Evolutionary conservation across 805 yeast genomes (phyloP), one percentile per base, ranked within the genome.

Genomic region (Komagataella phaffii): DNA sequence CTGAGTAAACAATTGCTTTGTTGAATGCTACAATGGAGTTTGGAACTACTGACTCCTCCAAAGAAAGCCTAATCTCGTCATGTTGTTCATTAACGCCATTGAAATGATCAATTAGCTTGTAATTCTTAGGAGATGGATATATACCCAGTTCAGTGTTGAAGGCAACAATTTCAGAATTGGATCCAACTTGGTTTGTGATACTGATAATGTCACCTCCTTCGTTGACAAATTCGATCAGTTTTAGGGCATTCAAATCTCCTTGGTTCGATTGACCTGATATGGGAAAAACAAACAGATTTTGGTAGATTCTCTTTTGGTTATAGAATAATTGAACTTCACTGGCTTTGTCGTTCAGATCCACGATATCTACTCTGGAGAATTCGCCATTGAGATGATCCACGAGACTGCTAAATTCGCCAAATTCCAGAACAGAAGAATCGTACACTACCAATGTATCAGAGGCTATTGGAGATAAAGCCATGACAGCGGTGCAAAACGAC

Each of bases 91-190:
- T 59, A 17, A 58, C 65, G 24, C 59, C 58, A 53, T 65, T 62
- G 68, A 88, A 88, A 64, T 85, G 83, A 64, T 89, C 96, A 6
- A 74, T 64, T 47, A 84, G 68, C 51, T 70, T 64, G 63, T 78
- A 81, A 50, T 80, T 83, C 61, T 80, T 85, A 53, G 96, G 95
- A 49, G 93, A 77, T 53, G 96, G 86, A 59, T 73, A 78, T 50
- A 93, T 81, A 36, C 96, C 99, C 56, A 90, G 67, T 63, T 90
- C 88, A 59, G 81, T 79, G 56, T 88, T 75, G 59, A 85, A 83
- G 2, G 76, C 69, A 54, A 88, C 79, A 40, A 85, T 67, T 17
- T 83, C 77, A 23, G 85, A 87, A 45, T 83, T 79, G 14, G 74
- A 60, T 17, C 76, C 77, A 19, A 19, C n/a, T 19, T 82, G 76